A percentile compares a stretch with the other conserved stretches of the same genome.
Conservation (phyloP, 169 alveolate species). For the Plasmodium inui region DNA sequence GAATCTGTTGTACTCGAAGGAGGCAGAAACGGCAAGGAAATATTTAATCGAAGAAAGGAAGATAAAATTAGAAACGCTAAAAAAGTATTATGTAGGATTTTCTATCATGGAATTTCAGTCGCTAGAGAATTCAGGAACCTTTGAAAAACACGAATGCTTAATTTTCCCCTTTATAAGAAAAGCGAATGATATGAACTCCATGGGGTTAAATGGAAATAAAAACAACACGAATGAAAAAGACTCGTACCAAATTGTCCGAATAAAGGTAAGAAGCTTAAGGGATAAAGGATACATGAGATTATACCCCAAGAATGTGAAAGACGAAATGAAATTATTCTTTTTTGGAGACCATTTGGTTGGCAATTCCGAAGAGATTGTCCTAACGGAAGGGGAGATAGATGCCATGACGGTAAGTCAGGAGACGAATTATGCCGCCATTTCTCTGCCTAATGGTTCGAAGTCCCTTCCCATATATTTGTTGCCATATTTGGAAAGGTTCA, state of each 20-base stretch:
- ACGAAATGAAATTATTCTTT: conserved; percentile 87
- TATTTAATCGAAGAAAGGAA: conserved; percentile 89
- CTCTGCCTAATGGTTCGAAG: conserved; percentile 96
- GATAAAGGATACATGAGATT: conserved; percentile 90
- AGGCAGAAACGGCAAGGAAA: conserved; percentile 81
- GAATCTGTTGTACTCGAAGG: conserved; percentile 78
- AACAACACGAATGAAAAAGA: conserved; percentile 22
- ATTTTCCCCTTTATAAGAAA: conserved; percentile 66
- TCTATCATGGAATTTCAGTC: conserved; percentile 76
- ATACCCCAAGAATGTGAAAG: conserved; percentile 91
- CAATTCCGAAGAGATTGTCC: conserved; percentile 83
- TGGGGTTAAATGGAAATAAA: neutral
- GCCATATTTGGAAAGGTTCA: conserved; percentile 91
- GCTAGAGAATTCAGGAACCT: conserved; percentile 62
- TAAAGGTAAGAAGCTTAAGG: conserved; percentile 82
- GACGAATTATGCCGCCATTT: conserved; percentile 92
- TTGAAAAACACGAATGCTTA: conserved; percentile 72
- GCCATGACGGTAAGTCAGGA: conserved; percentile 95
- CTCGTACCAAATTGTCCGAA: conserved; percentile 77
- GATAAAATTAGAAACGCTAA: conserved; percentile 83
- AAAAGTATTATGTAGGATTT: conserved; percentile 89
- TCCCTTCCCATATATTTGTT: conserved; percentile 92
- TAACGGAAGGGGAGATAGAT: conserved; percentile 98
- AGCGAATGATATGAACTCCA: neutral
- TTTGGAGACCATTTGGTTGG: conserved; percentile 92